These are phyloP conservation scores for Plasmopara halstedii DNA, from an alignment of 352 stramenopile genomes.

Conservation along the genomic window DNA sequence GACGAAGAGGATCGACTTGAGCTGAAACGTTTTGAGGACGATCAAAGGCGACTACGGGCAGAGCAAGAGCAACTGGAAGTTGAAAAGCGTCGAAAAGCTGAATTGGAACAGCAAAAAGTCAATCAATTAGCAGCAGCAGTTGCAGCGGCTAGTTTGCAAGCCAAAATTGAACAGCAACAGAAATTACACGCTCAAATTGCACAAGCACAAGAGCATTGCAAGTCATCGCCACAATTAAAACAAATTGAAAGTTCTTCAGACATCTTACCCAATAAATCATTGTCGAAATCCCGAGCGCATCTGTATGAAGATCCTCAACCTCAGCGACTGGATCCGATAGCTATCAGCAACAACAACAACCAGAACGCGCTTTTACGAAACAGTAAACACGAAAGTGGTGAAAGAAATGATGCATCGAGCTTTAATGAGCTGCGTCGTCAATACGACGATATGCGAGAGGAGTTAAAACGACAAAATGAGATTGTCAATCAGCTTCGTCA, in stretches of 20 bases:
- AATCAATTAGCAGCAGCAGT: constrained; percentile 31
- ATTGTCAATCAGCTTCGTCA: constrained; percentile 45
- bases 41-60: constrained; percentile 32
- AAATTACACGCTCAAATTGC: constrained; percentile 11
- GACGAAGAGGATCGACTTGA: constrained; percentile 54
- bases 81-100: constrained; percentile 41
- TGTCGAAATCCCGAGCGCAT: constrained; percentile 42
- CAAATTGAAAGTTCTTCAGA: too few relatives aligned
- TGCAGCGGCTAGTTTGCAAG: constrained; percentile 24
- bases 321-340: too few relatives aligned
- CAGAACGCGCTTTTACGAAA: constrained; percentile 9
- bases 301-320: constrained; percentile 34
- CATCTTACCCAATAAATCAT: too few relatives aligned
- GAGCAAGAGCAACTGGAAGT: constrained; percentile 39
- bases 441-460: constrained; percentile 48
- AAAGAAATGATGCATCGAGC: background rate
- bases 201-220: constrained; percentile 4
- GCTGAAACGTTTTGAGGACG: constrained; percentile 40
- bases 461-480: constrained; percentile 39
- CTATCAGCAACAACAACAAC: constrained; percentile 6
- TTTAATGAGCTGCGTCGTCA: constrained; percentile 27
- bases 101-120: constrained; percentile 31
- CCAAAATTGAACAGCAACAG: constrained; percentile 31
- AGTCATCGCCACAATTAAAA: constrained; percentile 14
- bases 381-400: constrained; percentile 7